phyloP scores from a whole-genome alignment of 768 basidiomycete genomes.

The Pulveroboletus ravenelii region DNA sequence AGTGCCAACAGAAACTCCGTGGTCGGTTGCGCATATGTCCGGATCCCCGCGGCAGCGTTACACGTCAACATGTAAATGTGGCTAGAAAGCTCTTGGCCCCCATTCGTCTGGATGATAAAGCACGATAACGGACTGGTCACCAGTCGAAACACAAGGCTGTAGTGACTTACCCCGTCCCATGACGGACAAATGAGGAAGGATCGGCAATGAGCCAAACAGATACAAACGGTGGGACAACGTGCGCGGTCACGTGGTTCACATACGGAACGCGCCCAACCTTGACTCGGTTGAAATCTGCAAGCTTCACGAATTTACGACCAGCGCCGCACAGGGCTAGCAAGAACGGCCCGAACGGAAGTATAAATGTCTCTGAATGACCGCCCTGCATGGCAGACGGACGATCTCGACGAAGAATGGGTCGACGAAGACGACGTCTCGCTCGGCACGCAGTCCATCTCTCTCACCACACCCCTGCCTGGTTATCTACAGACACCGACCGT shows the following conservation, averaged over 20 bases:
- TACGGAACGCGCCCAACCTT: background rate
- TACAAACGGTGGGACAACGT: constrained; percentile 1
- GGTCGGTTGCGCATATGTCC: too few species aligned
- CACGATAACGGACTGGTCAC: too few species aligned
- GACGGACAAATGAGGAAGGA: constrained; percentile 2
- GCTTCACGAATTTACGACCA: background rate
- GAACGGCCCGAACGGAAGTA: background rate
- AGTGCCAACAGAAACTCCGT: too few species aligned
- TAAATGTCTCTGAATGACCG: constrained; percentile 18
- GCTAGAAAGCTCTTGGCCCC: too few species aligned
- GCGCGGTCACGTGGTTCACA: constrained; percentile 28
- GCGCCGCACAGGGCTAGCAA: background rate
- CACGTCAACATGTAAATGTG: too few species aligned
- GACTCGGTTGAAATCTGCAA: constrained; percentile 3
- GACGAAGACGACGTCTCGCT: constrained; percentile 44
- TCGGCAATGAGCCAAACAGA: background rate
- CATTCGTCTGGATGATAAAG: too few species aligned
- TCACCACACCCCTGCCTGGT: constrained; percentile 53
- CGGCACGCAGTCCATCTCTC: constrained; percentile 53
- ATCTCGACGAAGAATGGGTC: constrained; percentile 90
- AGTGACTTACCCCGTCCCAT: too few species aligned
- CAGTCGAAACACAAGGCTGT: too few species aligned
- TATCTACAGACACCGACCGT: constrained; percentile 40
- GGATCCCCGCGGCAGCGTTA: too few species aligned
- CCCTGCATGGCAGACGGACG: constrained; percentile 85